Evolutionary conservation across 2,329 filamentous ascomycete genomes (phyloP).

Genomic region (Coniochaeta pulveracea): DNA sequence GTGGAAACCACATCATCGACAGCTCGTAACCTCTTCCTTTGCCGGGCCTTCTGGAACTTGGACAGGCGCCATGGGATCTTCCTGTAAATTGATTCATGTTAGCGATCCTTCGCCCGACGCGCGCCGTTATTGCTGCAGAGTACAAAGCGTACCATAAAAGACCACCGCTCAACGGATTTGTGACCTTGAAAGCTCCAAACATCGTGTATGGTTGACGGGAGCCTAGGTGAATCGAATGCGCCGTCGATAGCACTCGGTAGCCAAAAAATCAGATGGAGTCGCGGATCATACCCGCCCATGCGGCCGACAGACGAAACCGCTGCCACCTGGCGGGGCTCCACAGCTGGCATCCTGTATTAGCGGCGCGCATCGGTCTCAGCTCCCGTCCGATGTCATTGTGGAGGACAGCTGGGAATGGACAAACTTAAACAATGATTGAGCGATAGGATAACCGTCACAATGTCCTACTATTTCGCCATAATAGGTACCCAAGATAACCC

Average conservation of each 20-base stretch:
- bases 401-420: no score
- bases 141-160: constrained; percentile 73
- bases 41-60: constrained; percentile 77
- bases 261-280: no score
- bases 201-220: constrained; percentile 30
- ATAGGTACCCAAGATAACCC: constrained; percentile 92
- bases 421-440: constrained; percentile 17
- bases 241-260: no score
- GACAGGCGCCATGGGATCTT: constrained; percentile 97
- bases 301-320: no score
- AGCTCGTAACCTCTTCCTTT: constrained; percentile 68
- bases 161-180: constrained; percentile 64
- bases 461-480: constrained; percentile 99
- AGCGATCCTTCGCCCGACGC: no score
- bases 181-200: constrained; percentile 76
- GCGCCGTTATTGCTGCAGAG: no score
- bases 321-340: no score
- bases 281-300: no score
- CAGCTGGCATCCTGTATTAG: no score
- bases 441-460: constrained; percentile 31
- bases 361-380: no score
- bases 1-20: constrained; percentile 84
- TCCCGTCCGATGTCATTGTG: no score
- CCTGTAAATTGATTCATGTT: constrained; percentile 34
- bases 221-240: no score